Evolutionary conservation across 192 early-diverging fungal species (phyloP), one percentile per base, ranked within the genome.

Genomic region (Coemansia guatemalensis): DNA sequence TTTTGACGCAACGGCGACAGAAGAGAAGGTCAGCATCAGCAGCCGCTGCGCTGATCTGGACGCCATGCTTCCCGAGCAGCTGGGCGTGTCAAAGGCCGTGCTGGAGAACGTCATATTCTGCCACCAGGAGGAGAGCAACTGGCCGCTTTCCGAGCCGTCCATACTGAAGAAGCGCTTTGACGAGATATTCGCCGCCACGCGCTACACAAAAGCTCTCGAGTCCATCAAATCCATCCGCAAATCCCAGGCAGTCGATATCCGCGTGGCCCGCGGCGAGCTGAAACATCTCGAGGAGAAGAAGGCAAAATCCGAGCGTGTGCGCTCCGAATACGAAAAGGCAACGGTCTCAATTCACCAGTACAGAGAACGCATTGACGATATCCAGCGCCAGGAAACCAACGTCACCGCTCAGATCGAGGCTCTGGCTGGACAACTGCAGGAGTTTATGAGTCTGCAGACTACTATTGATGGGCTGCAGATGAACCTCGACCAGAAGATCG

Each of bases 71-170:
- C 89, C 95, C 0, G 64, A 84, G 30, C 90, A 94, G 59, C 79
- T 99, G 11, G 97, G 97, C 6, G 93, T 97, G 9, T 89, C 92
- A 25, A 85, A 86, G 59, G 88, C 97, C 0, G 94, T 99, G 33
- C 71, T 99, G 27, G 95, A 99, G 58, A 96, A 94, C 71, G 97
- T 99, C 48, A 96, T 99, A 20, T 98, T 99, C 64, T 97, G 95
- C 74, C 96, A 98, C 70, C 97, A 99, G 80, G 97, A 99, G 72
- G 96, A 99, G 4, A 91, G 92, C 48, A 93, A 88, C 69, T 99
- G 97, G 96, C 97, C 97, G 14, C 83, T 99, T 9, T 85, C 93
- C 0, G 97, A 99, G 67, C 88, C 96, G 0, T 60, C 78, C 4
- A 63, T 84, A 5, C 63, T 99, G 32, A 99, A 99, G 65, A 97